Conservation (phyloP, 306 rosid species). For the Medicago arabica region DNA sequence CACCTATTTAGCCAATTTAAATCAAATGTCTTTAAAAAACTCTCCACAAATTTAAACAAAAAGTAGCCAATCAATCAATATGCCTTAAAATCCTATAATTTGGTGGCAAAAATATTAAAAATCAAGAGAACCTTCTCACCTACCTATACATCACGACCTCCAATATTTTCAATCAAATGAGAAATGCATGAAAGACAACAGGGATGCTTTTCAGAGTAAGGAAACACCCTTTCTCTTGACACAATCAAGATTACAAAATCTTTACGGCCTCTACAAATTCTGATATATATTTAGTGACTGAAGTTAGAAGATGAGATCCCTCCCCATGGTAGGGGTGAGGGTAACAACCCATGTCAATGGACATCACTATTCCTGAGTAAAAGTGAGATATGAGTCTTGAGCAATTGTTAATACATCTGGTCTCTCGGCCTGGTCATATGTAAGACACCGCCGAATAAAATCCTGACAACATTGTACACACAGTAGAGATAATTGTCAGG, state of each 20-base stretch:
- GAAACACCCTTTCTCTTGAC: slow-evolving; percentile 39
- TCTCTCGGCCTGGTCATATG: slow-evolving; percentile 90
- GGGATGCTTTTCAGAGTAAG: slow-evolving; percentile 25
- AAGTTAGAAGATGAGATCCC: slow-evolving; percentile 45
- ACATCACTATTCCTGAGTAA: slow-evolving; percentile 64
- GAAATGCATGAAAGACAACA: slow-evolving; percentile 28
- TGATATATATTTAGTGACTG: slow-evolving; percentile 33
- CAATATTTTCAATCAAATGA: slow-evolving; percentile 29
- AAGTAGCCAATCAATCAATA: no score
- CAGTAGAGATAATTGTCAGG: slow-evolving; percentile 17
- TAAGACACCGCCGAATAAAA: slow-evolving; percentile 83
- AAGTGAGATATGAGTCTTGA: slow-evolving; percentile 86
- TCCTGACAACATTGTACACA: slow-evolving; percentile 58
- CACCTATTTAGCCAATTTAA: no score
- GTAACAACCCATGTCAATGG: slow-evolving; percentile 36
- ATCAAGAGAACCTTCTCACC: no score
- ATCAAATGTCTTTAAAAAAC: no score
- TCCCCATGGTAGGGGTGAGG: slow-evolving; percentile 2
- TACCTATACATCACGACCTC: background rate
- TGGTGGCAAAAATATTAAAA: no score
- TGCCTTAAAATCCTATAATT: no score
- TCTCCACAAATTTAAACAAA: no score
- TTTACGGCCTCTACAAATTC: slow-evolving; percentile 66
- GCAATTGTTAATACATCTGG: slow-evolving; percentile 89
- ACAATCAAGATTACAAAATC: slow-evolving; percentile 44